Percentiles rank a stretch among this genome's conserved stretches.
Evolutionary conservation across 2,329 filamentous ascomycete species (phyloP).

Genomic region (Neopestalotiopsis sp.): DNA sequence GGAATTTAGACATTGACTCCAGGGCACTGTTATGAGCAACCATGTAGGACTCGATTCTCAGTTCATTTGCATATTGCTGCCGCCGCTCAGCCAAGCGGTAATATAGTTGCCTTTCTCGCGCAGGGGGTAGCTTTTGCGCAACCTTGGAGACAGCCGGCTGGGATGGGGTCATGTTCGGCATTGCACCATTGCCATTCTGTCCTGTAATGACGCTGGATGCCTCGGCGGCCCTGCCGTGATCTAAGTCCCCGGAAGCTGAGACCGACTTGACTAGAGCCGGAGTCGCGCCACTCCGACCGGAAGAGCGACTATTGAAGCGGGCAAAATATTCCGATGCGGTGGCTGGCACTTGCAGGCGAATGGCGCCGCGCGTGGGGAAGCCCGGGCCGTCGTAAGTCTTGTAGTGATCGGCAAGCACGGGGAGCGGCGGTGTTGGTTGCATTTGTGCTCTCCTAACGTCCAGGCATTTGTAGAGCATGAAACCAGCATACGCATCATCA

Average conservation of each 20-base stretch:
- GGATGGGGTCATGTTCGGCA: neutral
- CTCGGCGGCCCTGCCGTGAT: neutral
- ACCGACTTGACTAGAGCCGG: neutral
- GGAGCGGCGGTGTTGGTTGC: constrained; percentile 27
- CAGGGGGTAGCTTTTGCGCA: neutral
- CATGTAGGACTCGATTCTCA: neutral
- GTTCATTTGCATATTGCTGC: neutral
- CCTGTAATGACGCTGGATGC: neutral
- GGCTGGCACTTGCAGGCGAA: neutral
- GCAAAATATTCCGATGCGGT: neutral
- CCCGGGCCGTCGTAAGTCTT: constrained; percentile 16
- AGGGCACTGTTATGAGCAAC: constrained; percentile 16
- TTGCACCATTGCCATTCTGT: neutral
- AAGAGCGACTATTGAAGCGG: neutral
- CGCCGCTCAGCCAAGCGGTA: constrained; percentile 6
- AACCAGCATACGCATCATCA: constrained; percentile 32
- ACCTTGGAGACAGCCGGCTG: too few species aligned
- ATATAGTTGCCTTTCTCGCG: neutral
- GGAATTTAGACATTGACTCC: constrained; percentile 1
- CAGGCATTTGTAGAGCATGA: constrained; percentile 35
- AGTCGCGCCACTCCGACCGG: neutral
- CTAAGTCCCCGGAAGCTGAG: neutral
- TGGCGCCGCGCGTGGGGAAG: neutral
- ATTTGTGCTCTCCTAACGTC: constrained; percentile 30
- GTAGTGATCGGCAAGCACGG: constrained; percentile 26